phyloP scores from a whole-genome alignment of 1,139 yeast genomes.

The Entelexis paramagnoliae region DNA sequence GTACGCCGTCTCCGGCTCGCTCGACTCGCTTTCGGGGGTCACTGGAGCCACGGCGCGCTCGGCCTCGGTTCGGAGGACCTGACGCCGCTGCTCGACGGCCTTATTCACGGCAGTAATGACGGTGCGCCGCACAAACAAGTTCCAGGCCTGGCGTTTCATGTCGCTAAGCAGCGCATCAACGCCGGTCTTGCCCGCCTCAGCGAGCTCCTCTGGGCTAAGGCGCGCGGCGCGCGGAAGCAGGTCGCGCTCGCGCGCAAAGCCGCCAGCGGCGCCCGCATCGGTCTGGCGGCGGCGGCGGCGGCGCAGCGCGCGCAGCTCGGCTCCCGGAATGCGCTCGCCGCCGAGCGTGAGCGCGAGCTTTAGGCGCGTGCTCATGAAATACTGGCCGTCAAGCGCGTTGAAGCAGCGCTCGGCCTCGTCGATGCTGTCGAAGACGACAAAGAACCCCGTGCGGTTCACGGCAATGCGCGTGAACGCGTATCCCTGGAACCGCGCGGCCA shows the following conservation, averaged over 20 bases:
- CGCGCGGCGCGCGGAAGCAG: not conserved
- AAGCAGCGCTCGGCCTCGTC: slow-evolving; percentile 10
- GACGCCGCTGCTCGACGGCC: not conserved
- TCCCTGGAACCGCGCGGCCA: slow-evolving; percentile 1
- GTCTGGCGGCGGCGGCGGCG: not conserved
- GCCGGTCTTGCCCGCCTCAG: not conserved
- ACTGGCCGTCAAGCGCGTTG: slow-evolving; percentile 1
- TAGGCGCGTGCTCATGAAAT: not conserved
- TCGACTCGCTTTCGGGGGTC: slow-evolving; percentile 1
- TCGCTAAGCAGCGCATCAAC: slow-evolving; percentile 1
- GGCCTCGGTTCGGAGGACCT: not conserved
- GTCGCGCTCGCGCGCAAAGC: not conserved
- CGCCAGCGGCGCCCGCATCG: not conserved
- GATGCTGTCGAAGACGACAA: slow-evolving; percentile 6
- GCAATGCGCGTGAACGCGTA: slow-evolving; percentile 4
- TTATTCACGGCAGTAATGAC: not conserved
- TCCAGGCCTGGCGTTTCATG: slow-evolving; percentile 3
- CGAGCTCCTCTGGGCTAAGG: not conserved
- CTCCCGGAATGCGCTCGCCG: slow-evolving; percentile 6
- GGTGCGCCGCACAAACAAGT: slow-evolving; percentile 2
- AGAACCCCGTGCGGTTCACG: slow-evolving; percentile 15
- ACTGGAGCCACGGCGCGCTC: not conserved
- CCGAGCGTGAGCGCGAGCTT: slow-evolving; percentile 4
- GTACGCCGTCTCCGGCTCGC: not conserved
- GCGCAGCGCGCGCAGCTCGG: not conserved